A percentile compares a stretch with the other conserved stretches of the same genome.
Evolutionary conservation across 768 basidiomycete genomes (phyloP).

Genomic region (Rhodotorula diobovata): DNA sequence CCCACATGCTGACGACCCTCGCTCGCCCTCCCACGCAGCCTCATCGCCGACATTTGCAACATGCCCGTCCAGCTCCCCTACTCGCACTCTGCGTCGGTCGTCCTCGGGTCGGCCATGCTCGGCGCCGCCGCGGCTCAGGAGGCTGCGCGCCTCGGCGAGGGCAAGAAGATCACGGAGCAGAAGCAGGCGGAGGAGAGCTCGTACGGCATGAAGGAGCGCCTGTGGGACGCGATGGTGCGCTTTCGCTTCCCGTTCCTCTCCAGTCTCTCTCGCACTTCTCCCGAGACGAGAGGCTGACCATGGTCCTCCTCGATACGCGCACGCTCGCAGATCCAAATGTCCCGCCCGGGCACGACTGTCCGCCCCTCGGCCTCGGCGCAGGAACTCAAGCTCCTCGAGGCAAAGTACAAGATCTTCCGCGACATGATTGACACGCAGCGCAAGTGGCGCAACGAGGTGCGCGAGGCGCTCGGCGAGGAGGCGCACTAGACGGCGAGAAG

Average conservation of each 20-base stretch:
- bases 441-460: slow-evolving; percentile 75
- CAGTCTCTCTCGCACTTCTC: too few relatives aligned
- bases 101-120: slow-evolving; percentile 88
- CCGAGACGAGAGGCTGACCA: too few relatives aligned
- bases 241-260: too few relatives aligned
- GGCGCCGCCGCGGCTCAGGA: slow-evolving; percentile 70
- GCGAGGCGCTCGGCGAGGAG: slow-evolving; percentile 48
- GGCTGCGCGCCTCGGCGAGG: slow-evolving; percentile 38
- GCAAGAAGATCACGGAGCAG: slow-evolving; percentile 49
- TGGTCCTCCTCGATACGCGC: background rate
- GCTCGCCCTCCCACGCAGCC: slow-evolving; percentile 38
- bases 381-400: slow-evolving; percentile 73
- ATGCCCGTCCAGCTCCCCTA: slow-evolving; percentile 78
- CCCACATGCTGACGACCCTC: background rate
- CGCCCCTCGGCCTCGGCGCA: slow-evolving; percentile 58
- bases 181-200: slow-evolving; percentile 47
- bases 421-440: slow-evolving; percentile 84
- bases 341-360: slow-evolving; percentile 70
- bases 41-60: slow-evolving; percentile 77
- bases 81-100: slow-evolving; percentile 73
- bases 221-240: slow-evolving; percentile 88
- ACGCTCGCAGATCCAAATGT: slow-evolving; percentile 73
- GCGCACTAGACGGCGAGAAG: background rate
- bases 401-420: slow-evolving; percentile 88
- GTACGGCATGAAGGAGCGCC: slow-evolving; percentile 57